These are phyloP conservation scores for Fremontodendron californicum DNA, from an alignment of 345 rosid species.

Conservation along the genomic window DNA sequence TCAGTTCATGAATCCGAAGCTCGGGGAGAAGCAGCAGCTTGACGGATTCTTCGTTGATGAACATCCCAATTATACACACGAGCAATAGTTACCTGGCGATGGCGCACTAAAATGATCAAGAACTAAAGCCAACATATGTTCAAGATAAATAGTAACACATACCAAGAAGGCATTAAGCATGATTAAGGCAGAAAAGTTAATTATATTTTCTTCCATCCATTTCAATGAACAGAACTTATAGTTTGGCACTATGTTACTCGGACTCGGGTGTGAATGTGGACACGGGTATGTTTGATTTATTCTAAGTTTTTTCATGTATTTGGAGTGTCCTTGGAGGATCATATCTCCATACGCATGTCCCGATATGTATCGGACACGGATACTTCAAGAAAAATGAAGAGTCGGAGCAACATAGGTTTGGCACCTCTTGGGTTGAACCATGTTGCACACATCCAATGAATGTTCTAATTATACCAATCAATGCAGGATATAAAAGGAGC, in stretches of 20 bases:
- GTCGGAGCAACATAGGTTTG: too few species aligned
- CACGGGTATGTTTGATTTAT: too few species aligned
- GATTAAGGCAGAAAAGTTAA: background rate
- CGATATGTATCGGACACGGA: too few species aligned
- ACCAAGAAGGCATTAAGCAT: background rate
- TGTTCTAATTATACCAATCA: background rate
- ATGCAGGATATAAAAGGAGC: background rate
- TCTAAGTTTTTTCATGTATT: too few species aligned
- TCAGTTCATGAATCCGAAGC: background rate
- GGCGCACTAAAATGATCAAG: background rate
- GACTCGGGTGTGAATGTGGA: background rate
- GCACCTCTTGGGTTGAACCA: background rate
- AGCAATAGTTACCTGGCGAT: constrained; percentile 52
- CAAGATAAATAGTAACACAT: background rate
- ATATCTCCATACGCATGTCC: too few species aligned
- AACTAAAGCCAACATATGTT: background rate
- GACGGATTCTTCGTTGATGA: constrained; percentile 3
- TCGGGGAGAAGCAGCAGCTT: background rate
- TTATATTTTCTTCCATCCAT: background rate
- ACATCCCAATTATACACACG: constrained; percentile 14
- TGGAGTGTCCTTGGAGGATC: too few species aligned
- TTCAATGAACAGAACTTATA: background rate
- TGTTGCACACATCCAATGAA: background rate
- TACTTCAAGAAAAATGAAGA: too few species aligned
- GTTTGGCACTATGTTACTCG: background rate